Percentiles rank a stretch among this genome's conserved stretches.
Evolutionary conservation across 257 asterid genomes (phyloP).

Genomic region (Leptodermis oblonga): DNA sequence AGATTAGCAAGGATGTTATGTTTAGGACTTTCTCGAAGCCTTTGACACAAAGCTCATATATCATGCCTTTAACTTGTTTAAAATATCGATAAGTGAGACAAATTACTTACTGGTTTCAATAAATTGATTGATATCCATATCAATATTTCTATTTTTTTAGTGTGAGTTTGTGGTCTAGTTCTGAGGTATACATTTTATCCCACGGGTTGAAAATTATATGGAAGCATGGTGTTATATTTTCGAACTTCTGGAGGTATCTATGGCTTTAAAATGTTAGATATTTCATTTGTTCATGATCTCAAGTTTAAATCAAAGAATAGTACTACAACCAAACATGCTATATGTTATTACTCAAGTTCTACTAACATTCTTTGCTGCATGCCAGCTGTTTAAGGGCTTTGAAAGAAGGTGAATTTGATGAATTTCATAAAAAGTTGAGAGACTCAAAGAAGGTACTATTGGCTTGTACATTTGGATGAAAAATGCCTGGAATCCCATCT

Average conservation of each 20-base stretch:
- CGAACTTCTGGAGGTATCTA: neutral
- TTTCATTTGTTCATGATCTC: neutral
- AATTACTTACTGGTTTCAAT: too few species aligned
- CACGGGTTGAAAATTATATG: neutral
- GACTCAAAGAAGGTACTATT: conserved; percentile 69
- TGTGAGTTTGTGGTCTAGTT: neutral
- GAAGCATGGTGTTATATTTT: neutral
- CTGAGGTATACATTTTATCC: neutral
- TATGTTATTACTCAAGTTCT: neutral
- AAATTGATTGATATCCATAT: neutral
- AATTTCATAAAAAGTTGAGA: conserved; percentile 56
- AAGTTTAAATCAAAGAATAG: neutral
- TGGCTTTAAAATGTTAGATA: neutral
- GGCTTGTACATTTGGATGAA: conserved; percentile 3
- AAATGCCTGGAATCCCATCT: neutral
- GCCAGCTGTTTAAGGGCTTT: conserved; percentile 84
- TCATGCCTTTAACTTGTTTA: neutral
- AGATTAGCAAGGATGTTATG: neutral
- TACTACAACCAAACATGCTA: neutral
- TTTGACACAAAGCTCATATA: neutral
- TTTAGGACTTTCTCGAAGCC: neutral
- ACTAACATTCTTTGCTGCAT: conserved; percentile 22
- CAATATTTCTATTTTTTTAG: neutral
- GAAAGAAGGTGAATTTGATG: conserved; percentile 72
- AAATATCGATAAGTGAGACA: neutral